Base-by-base conservation (phyloP, 345 rosid species). In the Kandelia obovata region DNA sequence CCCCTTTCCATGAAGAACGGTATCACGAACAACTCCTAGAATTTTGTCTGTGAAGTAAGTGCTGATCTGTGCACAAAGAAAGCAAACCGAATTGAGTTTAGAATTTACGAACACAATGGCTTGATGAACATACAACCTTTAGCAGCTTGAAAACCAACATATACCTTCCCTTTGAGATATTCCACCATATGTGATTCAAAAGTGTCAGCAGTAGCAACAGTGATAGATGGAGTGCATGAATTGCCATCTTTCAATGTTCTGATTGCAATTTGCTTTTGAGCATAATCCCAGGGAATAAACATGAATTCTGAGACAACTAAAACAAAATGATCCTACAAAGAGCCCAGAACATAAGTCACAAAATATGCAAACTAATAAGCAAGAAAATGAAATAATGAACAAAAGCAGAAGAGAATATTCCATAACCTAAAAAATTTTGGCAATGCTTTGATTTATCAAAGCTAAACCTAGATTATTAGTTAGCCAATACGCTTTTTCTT, bases 251-350 rank as follows among this genome's bases (percentile, higher is more conserved):
- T 69, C 39, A 67, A 65, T 43, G 80, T 65, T 74, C 79, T 83
- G 34, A 74, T 77, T 62, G 65, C 85, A 60, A 81, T 80, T 62
- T 75, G 82, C 75, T 83, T 86, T 77, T 81, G 83, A 34, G 90
- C 87, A 75, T 87, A 83, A 65, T 83, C 86, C 97, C 96, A 91
- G 65, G 98, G 98, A 71, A 85, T 85, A 73, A 85, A 86, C 81
- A 91, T 79, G 72, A 94, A 94, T 82, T 91, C 86, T 19, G 98
- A 92, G 74, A 88, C 92, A 51, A 85, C 84, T 64, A 87, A 69
- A 76, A 86, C 81, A 76, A 94, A 94, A 76, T 88, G 91, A 75
- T 87, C 88, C 98, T 91, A 86, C 84, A 82, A 79, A 84, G 67
- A 64, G 51, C 65, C 60, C 72, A 64, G 58, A 74, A 64, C 28